Percentiles rank a stretch among this genome's conserved stretches.
phyloP scores from a whole-genome alignment of 352 stramenopile genomes.

The Pilasporangium apinafurcum region DNA sequence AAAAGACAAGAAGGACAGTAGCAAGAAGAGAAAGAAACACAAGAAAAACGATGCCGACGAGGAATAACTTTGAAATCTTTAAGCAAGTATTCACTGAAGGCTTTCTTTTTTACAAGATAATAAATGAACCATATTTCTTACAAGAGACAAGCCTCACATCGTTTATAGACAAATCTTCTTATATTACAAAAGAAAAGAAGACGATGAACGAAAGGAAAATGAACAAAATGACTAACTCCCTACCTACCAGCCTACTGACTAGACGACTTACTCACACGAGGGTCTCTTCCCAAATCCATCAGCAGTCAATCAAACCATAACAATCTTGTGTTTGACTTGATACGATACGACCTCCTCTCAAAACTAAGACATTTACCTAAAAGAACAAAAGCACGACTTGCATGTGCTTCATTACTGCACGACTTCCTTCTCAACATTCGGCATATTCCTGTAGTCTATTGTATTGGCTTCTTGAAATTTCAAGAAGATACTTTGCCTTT shows the following conservation, averaged over 20 bases:
- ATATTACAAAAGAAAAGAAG: conserved; percentile 6
- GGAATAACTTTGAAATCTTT: no score
- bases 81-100: no score
- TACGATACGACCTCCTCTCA: no score
- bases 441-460: conserved; percentile 2
- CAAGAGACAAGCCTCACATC: neutral
- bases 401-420: no score
- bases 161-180: neutral
- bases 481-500: conserved; percentile 53
- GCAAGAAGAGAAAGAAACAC: conserved; percentile 47
- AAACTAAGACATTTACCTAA: neutral
- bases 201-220: neutral
- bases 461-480: neutral
- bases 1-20: conserved; percentile 43
- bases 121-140: neutral
- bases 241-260: no score
- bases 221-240: neutral
- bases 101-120: no score
- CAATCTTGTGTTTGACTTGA: no score
- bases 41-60: conserved; percentile 14
- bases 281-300: no score
- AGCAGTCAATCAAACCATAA: no score
- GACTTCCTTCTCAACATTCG: no score
- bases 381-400: neutral
- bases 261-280: no score